A percentile compares a stretch with the other conserved stretches of the same genome.
Conservation (phyloP, 2,329 filamentous ascomycete species). For the Torrubiellomyces zombiae region DNA sequence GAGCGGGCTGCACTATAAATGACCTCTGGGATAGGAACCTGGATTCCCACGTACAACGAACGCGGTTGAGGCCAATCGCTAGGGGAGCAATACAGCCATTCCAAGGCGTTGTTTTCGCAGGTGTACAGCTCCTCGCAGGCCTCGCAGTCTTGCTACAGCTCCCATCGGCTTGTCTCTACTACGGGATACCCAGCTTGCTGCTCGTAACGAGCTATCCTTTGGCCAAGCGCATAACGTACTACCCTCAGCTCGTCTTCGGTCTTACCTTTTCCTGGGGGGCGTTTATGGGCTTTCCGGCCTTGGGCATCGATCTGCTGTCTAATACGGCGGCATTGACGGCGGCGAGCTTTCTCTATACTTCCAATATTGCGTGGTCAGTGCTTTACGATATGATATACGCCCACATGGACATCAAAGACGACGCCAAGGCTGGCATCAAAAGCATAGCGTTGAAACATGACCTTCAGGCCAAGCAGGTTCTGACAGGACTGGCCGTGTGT, state of each 20-base stretch:
- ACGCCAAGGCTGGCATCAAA: slow-evolving; percentile 75
- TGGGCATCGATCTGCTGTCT: slow-evolving; percentile 58
- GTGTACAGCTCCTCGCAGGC: slow-evolving; percentile 55
- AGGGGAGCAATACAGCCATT: slow-evolving; percentile 58
- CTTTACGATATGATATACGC: slow-evolving; percentile 90
- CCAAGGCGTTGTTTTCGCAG: slow-evolving; percentile 58
- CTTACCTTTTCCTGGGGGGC: slow-evolving; percentile 82
- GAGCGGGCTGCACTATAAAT: slow-evolving; percentile 77
- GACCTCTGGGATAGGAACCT: slow-evolving; percentile 83
- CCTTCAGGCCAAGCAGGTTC: slow-evolving; percentile 56
- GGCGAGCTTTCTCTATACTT: slow-evolving; percentile 54
- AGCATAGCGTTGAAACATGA: slow-evolving; percentile 72
- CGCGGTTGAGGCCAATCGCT: slow-evolving; percentile 63
- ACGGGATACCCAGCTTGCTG: slow-evolving; percentile 57
- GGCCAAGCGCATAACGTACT: slow-evolving; percentile 74
- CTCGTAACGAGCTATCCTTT: slow-evolving; percentile 65
- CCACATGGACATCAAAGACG: slow-evolving; percentile 80
- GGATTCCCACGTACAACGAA: slow-evolving; percentile 63
- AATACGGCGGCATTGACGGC: slow-evolving; percentile 45
- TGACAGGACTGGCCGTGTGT: slow-evolving; percentile 50
- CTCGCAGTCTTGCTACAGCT: slow-evolving; percentile 63
- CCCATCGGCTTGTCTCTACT: slow-evolving; percentile 55
- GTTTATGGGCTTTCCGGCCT: slow-evolving; percentile 71
- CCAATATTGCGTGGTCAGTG: slow-evolving; percentile 73
- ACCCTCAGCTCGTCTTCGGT: slow-evolving; percentile 70